Evolutionary conservation across 1,284 basidiomycete genomes (phyloP).

Genomic region (Moesziomyces sp.): DNA sequence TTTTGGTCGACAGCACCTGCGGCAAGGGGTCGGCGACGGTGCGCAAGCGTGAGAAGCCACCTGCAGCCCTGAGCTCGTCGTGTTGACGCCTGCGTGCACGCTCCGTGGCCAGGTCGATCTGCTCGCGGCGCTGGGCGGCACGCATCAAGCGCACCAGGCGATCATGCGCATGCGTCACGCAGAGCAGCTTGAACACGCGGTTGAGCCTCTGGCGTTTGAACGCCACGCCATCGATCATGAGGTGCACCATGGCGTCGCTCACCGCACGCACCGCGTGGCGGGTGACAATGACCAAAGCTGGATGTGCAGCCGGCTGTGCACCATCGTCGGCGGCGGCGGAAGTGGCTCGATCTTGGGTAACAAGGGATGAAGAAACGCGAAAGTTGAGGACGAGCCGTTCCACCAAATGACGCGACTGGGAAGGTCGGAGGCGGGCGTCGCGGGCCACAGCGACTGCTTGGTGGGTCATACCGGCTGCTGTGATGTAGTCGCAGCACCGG

Average conservation of each 20-base stretch:
- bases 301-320: no score
- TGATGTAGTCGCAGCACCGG: slow-evolving; percentile 18
- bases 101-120: slow-evolving; percentile 5
- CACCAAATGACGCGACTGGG: slow-evolving; percentile 45
- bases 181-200: slow-evolving; percentile 25
- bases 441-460: slow-evolving; percentile 24
- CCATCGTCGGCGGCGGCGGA: no score
- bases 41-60: slow-evolving; percentile 23
- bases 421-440: slow-evolving; percentile 41
- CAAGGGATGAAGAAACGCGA: neutral
- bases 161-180: slow-evolving; percentile 15
- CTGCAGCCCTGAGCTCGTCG: slow-evolving; percentile 14
- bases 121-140: slow-evolving; percentile 21
- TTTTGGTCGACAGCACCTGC: slow-evolving; percentile 24
- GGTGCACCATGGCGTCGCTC: slow-evolving; percentile 23
- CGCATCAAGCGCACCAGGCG: slow-evolving; percentile 19
- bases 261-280: slow-evolving; percentile 21
- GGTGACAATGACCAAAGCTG: neutral
- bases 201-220: slow-evolving; percentile 32
- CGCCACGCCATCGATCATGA: slow-evolving; percentile 22
- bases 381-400: slow-evolving; percentile 30
- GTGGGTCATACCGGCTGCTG: slow-evolving; percentile 13
- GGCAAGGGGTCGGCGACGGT: neutral
- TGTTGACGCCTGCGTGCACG: neutral
- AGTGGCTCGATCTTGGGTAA: no score